A percentile compares a stretch with the other conserved stretches of the same genome.
These are phyloP conservation scores for Cystobasidiopsis lactophilus DNA, from an alignment of 768 basidiomycete species.

Conservation along the genomic window DNA sequence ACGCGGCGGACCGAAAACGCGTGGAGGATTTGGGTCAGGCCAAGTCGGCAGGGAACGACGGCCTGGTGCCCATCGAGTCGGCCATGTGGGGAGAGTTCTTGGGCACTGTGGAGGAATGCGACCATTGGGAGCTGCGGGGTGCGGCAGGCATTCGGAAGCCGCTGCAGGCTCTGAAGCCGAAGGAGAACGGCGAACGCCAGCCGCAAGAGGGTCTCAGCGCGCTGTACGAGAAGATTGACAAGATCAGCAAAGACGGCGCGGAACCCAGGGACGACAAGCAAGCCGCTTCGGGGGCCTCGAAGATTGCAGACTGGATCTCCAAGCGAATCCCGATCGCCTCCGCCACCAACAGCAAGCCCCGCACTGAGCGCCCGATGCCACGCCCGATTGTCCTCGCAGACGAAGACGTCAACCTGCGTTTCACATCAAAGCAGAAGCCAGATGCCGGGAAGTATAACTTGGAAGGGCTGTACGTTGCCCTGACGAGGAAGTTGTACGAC, in stretches of 20 bases:
- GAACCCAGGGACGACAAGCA: neutral
- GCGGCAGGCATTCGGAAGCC: conserved; percentile 37
- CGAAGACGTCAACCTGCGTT: neutral
- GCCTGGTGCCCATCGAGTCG: conserved; percentile 63
- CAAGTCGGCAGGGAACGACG: conserved; percentile 52
- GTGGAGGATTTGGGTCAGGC: conserved; percentile 24
- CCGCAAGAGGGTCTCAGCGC: neutral
- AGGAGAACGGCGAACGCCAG: neutral
- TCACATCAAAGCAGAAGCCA: conserved; percentile 29
- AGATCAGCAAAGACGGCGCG: conserved; percentile 2
- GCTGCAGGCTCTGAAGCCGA: conserved; percentile 4
- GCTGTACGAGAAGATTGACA: conserved; percentile 9
- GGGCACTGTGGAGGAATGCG: conserved; percentile 65
- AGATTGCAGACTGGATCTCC: neutral
- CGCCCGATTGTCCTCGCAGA: neutral
- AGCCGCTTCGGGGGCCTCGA: neutral
- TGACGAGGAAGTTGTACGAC: conserved; percentile 74
- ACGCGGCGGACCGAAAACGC: conserved; percentile 52
- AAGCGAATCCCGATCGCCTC: conserved; percentile 4
- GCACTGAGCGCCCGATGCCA: neutral
- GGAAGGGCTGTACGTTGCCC: conserved; percentile 70
- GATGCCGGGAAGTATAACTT: conserved; percentile 48
- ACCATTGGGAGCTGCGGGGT: conserved; percentile 93
- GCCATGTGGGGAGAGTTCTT: conserved; percentile 87
- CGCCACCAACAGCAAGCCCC: neutral